Base-by-base conservation (phyloP, 163 green algal species). In the Prototheca cutis region DNA sequence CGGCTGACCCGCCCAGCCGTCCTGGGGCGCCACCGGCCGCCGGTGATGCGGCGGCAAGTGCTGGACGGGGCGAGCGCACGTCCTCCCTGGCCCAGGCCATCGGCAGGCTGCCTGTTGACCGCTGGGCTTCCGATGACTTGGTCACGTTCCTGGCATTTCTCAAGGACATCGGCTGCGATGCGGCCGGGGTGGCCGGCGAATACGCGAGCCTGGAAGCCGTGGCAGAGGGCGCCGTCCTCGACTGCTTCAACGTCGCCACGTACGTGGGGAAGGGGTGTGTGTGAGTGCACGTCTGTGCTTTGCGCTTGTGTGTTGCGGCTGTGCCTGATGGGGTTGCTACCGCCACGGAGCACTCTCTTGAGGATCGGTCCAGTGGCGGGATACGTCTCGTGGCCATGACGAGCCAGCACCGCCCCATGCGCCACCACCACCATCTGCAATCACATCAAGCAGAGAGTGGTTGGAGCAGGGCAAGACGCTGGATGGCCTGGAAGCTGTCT, bases 171-270 rank as follows among this genome's bases (percentile, higher is more conserved):
- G 21, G 53, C 10, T 21, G 4, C 33, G 3, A 19, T 21, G 6
- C 15, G 6, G n/a, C 2, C 30, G 27, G 2, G 25, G 34, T 63
- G 32, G 52, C 30, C 0, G 32, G 10, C 1, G 45, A 48, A n/a
- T 62, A 42, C 36, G 3, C 34, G n/a, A 48, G 28, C 10, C 10
- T 70, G 48, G 31, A 36, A 23, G 27, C 15, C 4, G 36, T 70
- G 63, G 63, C 63, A 3, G 19, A 53, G 36, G 63, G 39, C 18
- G 63, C 45, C 21, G 55, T 70, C 34, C 56, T 42, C 8, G 63
- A 70, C 40, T 53, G 55, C 4, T 70, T 70, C 27, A n/a, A 40
- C 2, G 54, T 42, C 2, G 62, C 62, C 62, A 62, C 18, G 61
- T 67, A n/a, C n/a, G n/a, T n/a, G n/a, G n/a, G n/a, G n/a, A 13